Evolutionary conservation across 495 filamentous ascomycete genomes (phyloP).

Genomic region (Tetracladium marchalianum): DNA sequence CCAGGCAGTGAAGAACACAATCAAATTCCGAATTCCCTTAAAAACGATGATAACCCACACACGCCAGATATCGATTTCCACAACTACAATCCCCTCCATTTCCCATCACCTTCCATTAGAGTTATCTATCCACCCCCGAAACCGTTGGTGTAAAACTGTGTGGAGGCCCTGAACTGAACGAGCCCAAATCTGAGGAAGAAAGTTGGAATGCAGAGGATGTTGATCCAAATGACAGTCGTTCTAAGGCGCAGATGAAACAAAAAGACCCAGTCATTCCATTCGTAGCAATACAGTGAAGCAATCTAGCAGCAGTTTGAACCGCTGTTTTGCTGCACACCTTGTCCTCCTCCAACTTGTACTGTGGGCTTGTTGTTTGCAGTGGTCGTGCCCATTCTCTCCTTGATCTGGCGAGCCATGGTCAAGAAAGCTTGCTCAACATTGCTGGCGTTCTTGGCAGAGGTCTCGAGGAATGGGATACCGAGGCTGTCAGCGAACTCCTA

Average conservation of each 20-base stretch:
- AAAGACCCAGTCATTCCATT: background rate
- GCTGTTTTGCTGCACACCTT: conserved; percentile 87
- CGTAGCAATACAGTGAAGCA: background rate
- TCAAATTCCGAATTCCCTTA: no score
- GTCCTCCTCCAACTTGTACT: conserved; percentile 87
- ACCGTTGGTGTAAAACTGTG: no score
- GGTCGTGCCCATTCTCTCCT: conserved; percentile 95
- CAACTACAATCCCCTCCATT: no score
- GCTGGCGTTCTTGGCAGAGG: conserved; percentile 96
- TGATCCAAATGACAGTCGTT: conserved; percentile 18
- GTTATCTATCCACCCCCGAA: no score
- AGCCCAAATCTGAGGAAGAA: background rate
- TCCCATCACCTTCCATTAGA: no score
- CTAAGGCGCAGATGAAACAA: conserved; percentile 14
- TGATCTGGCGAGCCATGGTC: conserved; percentile 99
- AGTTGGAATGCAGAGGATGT: conserved; percentile 17
- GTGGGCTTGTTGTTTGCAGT: conserved; percentile 96
- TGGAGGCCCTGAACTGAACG: no score
- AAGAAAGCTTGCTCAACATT: conserved; percentile 99
- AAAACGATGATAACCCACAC: no score
- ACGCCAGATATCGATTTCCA: no score
- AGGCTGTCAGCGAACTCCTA: conserved; percentile 99
- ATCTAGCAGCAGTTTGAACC: conserved; percentile 83
- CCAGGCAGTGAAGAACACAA: no score
- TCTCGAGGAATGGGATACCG: conserved; percentile 98